Evolutionary conservation across 176 grass and related monocot species (phyloP), one percentile per base, ranked within the genome.

Genomic region (Paspalum vaginatum): DNA sequence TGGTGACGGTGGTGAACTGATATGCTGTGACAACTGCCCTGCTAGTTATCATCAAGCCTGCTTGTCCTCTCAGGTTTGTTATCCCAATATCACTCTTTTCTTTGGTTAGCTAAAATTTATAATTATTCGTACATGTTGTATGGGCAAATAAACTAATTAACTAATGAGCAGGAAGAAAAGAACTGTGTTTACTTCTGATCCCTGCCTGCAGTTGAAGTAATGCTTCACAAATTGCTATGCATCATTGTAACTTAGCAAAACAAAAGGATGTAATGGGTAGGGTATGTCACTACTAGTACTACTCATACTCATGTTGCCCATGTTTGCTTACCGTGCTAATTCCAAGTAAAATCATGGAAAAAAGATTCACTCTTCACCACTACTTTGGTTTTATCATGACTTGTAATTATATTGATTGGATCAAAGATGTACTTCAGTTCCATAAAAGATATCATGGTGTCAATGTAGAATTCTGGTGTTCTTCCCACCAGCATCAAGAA

Each of bases 21-120:
- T 97, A 84, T 97, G 95, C 87, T 97, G 95, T 62, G 95, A 97
- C 85, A 97, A 64, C 80, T 97, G 95, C 71, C 92, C 95, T 50
- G 81, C 80, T 84, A 85, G 88, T 75, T 97, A 90, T 81, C 95
- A 97, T 90, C 72, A 87, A 74, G 52, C 62, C 42, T 97, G 95
- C 85, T 85, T 97, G 83, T 77, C 87, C 85, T 85, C 25, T 80
- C 89, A 92, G 94, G 94, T 94, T 85, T 83, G 81, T 61, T 74
- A 65, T 72, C 57, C 58, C 72, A 51, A 77, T 53, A 40, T 44
- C 39, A 53, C 72, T 26, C 4, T 65, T 77, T 63, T 77, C 13
- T 70, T 87, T 57, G 14, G 11, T 78, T 66, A 48, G 9, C 40
- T 72, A 65, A 64, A 44, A 77, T 71, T 71, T 56, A 38, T 57